phyloP scores from a whole-genome alignment of 345 rosid genomes.

The Sonneratia alba region DNA sequence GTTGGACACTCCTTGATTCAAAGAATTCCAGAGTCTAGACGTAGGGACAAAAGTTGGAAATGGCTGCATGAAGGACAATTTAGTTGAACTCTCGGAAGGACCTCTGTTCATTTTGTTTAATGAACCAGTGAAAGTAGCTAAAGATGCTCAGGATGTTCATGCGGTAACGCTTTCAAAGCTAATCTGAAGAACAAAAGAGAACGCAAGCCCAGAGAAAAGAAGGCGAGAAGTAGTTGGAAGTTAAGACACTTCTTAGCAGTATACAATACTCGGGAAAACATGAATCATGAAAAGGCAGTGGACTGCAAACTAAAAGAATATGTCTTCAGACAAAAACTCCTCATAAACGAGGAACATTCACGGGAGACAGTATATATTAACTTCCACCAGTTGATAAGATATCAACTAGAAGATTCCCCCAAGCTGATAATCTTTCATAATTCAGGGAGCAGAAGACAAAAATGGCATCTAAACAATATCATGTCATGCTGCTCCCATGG shows the following conservation, averaged over 20 bases:
- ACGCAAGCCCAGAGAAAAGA: not conserved
- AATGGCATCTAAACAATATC: constrained; percentile 13
- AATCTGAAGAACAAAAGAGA: not conserved
- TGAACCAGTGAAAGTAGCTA: not conserved
- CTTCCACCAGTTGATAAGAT: not conserved
- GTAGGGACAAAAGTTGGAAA: not conserved
- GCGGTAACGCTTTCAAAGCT: not conserved
- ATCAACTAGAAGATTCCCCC: not conserved
- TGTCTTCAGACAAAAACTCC: constrained; percentile 3
- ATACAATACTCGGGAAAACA: not conserved
- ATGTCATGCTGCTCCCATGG: constrained; percentile 17
- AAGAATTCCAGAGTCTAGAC: not conserved
- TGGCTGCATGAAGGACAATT: not conserved
- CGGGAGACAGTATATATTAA: not conserved
- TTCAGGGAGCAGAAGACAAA: not conserved
- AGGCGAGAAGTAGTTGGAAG: not conserved
- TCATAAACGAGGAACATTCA: not conserved
- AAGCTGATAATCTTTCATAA: not conserved
- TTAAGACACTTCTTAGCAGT: not conserved
- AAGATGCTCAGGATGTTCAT: not conserved
- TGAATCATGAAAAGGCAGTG: not conserved
- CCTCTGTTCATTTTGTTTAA: not conserved
- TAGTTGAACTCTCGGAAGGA: not conserved
- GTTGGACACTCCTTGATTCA: not conserved
- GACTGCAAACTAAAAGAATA: not conserved